Evolutionary conservation across 2,329 filamentous ascomycete genomes (phyloP), one percentile per base, ranked within the genome.

Genomic region (Trichocomaceae sp.): DNA sequence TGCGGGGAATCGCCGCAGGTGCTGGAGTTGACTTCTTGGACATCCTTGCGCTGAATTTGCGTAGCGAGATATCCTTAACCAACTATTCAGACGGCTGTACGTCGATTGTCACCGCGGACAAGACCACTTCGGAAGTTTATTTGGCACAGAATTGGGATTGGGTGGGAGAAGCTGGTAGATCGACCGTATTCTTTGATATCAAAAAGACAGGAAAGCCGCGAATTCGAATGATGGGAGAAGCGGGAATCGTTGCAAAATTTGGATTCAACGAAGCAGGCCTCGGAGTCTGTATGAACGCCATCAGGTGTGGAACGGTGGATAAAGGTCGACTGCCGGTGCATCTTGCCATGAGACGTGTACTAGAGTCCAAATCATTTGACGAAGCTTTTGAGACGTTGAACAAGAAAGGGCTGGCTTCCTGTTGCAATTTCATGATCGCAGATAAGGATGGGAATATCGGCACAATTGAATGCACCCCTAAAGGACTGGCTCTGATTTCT

Each of bases 81-180:
- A 22, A 42, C 3, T 29, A 42, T 35, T 35, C 48, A 13, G 48
- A 50, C 42, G 48, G 48, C 20, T 50, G 46, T 19, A 47, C 46
- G 15, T 26, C 46, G 10, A 33, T 47, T 33, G 33, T 33, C 46
- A 33, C 26, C 26, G 26, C 42, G 42, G 31, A 26, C 5, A 33
- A 33, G 19, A 35, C 42, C 39, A 9, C 4, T 39, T 50, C 48
- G n/a, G 42, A 42, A 29, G 20, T 35, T n/a, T n/a, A n/a, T n/a
- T n/a, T n/a, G n/a, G 48, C 33, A 2, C 48, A 50, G 19, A 50
- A 50, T 35, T 50, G 48, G 48, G 48, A 50, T 50, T 85, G 83
- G 82, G 74, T 76, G 62, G 63, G 64, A 0, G 70, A 64, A 13
- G 79, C 84, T 55, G 74, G 75, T 54, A 33, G 12, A 5, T 5